phyloP scores from a whole-genome alignment of 768 basidiomycete genomes.

The Tulasnella sp. region DNA sequence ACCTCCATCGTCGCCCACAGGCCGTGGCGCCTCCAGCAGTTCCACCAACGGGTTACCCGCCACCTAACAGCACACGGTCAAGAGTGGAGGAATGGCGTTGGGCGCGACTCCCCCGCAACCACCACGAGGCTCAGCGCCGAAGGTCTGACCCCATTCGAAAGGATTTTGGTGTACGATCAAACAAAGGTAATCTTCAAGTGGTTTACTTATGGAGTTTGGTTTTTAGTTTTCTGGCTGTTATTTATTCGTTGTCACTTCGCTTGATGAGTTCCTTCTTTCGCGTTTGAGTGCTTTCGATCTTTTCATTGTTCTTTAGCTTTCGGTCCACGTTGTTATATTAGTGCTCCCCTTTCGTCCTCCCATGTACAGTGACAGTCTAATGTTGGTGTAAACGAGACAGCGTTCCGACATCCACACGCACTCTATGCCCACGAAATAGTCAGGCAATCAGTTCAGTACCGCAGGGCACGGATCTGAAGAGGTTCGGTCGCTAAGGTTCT shows the following conservation, averaged over 20 bases:
- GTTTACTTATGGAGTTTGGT: background rate
- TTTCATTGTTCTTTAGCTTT: background rate
- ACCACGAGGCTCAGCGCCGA: background rate
- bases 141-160: background rate
- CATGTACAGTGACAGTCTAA: background rate
- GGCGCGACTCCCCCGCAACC: background rate
- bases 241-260: background rate
- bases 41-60: background rate
- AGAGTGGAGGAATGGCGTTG: constrained; percentile 13
- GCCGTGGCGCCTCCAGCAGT: background rate
- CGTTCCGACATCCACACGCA: too few relatives aligned
- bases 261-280: background rate
- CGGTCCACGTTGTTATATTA: background rate
- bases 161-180: background rate
- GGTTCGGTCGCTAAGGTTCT: too few relatives aligned
- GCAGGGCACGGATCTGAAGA: too few relatives aligned
- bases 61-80: background rate
- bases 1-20: background rate
- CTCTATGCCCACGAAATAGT: too few relatives aligned
- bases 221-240: background rate
- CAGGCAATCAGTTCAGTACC: too few relatives aligned
- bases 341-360: background rate
- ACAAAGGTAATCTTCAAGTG: background rate
- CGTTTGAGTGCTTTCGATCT: background rate
- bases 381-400: too few relatives aligned